Base-by-base conservation (phyloP, 371 early-diverging fungal genomes). In the Mortierella sp. region DNA sequence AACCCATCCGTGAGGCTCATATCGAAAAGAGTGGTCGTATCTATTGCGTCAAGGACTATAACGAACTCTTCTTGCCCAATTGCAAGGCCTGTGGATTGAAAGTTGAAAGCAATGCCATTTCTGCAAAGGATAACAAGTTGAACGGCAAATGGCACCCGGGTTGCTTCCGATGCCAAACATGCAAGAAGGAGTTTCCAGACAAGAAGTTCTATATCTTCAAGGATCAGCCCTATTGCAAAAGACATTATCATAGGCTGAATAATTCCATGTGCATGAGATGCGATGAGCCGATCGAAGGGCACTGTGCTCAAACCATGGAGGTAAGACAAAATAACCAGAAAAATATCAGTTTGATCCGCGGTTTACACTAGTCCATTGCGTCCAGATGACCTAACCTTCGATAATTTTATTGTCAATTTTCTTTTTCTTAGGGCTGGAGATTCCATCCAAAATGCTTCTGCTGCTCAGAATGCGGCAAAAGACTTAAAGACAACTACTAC, bases 181-280 rank as follows among this genome's bases (percentile, higher is more conserved):
- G 96, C 73, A 90, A 87, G 66, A 85, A 84, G 62, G 87, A 91
- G 20, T 96, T 96, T 73, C 94, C 95, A 5, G 94, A 95, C 81
- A 94, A 93, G 73, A 93, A 92, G 39, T 96, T 96, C 70, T 96
- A 95, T 69, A 95, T 95, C 20, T 91, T 88, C 80, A 90, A 93
- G 5, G 90, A 92, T 72, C 86, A 88, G 18, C 96, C 96, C 47
- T 94, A 93, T 67, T 96, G 96, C 80, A 87, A 89, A 55, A 86
- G 91, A 43, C 95, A 96, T 77, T 96, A 95, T 70, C 96, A 96
- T 72, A 90, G 91, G 81, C 72, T 92, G 60, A 95, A 95, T 75
- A 90, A 90, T 45, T 94, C 95, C 16, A 84, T 96, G 39, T 96
- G 96, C 73, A 88, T 88, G 64, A 78, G 84, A 5, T 96, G 96